Evolutionary conservation across 768 basidiomycete species (phyloP).

Genomic region (Rhizopogon vinicolor): DNA sequence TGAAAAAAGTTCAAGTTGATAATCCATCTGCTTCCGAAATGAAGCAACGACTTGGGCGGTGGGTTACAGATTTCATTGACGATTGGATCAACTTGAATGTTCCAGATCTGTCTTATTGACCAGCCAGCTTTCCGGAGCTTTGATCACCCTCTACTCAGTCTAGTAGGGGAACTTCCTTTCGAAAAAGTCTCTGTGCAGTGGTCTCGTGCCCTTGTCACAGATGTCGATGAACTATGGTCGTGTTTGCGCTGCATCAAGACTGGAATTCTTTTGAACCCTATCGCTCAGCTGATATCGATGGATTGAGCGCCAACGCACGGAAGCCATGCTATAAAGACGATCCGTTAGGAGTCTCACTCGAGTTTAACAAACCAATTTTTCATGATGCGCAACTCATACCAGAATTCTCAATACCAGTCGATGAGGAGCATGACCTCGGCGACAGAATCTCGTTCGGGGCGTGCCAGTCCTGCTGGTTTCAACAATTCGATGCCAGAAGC

Average conservation of each 20-base stretch:
- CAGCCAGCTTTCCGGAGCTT: neutral
- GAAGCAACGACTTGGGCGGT: neutral
- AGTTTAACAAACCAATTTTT: neutral
- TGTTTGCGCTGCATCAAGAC: neutral
- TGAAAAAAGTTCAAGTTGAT: neutral
- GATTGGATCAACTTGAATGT: neutral
- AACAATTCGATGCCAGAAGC: neutral
- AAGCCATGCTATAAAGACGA: neutral
- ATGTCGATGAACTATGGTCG: neutral
- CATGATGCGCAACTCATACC: neutral
- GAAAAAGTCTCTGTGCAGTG: neutral
- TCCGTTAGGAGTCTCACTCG: neutral
- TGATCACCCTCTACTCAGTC: neutral
- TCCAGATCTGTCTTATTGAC: neutral
- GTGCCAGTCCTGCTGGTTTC: neutral
- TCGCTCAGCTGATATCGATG: neutral
- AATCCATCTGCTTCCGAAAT: constrained; percentile 1
- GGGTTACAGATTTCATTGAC: neutral
- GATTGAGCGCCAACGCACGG: neutral
- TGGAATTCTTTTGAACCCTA: neutral
- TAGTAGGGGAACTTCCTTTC: too few species aligned
- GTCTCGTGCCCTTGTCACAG: neutral
- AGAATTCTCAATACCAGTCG: neutral
- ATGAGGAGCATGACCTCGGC: neutral
- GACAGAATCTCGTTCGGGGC: neutral